A percentile compares a stretch with the other conserved stretches of the same genome.
Conservation (phyloP, 2,329 filamentous ascomycete species). For the Chaetomium globosum region DNA sequence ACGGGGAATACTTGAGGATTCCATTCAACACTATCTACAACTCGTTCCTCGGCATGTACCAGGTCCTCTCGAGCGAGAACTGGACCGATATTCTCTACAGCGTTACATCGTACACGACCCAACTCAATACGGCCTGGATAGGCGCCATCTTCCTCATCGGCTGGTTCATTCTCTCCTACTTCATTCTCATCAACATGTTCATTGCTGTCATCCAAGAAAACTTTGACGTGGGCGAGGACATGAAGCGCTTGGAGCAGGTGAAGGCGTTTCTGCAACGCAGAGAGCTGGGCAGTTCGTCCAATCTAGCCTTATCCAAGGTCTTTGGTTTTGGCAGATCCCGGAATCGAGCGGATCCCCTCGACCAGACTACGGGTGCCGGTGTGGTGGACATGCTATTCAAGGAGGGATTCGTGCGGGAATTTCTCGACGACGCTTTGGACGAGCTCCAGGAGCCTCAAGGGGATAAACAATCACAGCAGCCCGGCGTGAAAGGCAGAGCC, state of each 20-base stretch:
- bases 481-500: conserved; percentile 46
- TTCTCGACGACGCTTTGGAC: conserved; percentile 74
- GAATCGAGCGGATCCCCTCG: conserved; percentile 76
- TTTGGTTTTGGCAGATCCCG: conserved; percentile 64
- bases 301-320: conserved; percentile 74
- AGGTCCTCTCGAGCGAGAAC: conserved; percentile 92
- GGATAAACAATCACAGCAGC: conserved; percentile 44
- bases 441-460: conserved; percentile 45
- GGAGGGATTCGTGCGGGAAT: conserved; percentile 91
- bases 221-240: conserved; percentile 97
- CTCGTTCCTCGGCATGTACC: conserved; percentile 96
- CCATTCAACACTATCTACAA: conserved; percentile 93
- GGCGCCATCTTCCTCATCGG: conserved; percentile 86
- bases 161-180: conserved; percentile 95
- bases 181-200: conserved; percentile 99
- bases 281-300: conserved; percentile 75
- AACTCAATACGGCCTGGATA: conserved; percentile 81
- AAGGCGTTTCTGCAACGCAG: conserved; percentile 91
- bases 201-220: conserved; percentile 99
- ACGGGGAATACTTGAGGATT: conserved; percentile 66
- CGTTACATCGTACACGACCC: conserved; percentile 69
- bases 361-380: conserved; percentile 85
- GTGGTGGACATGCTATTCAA: conserved; percentile 96
- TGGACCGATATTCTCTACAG: conserved; percentile 90
- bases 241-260: conserved; percentile 95